Base-by-base conservation (phyloP, 495 filamentous ascomycete species). In the Aspergillus funiculosus region DNA sequence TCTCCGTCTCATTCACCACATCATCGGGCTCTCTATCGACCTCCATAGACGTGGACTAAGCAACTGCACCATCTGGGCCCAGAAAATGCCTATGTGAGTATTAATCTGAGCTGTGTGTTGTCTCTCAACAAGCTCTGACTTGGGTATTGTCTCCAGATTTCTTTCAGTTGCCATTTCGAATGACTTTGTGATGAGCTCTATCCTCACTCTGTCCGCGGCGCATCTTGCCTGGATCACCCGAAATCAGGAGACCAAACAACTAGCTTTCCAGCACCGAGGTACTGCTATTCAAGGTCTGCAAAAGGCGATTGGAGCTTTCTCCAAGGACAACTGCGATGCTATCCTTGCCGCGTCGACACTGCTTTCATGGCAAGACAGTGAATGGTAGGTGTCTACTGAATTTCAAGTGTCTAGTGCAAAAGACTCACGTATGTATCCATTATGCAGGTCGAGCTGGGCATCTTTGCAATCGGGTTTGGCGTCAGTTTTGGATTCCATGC, bases 341-440 rank as follows among this genome's bases (percentile, higher is more conserved):
- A 83, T 95, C 44, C 76, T 98, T 21, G 92, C 90, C 39, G 87
- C 92, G 19, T 97, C 90, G 9, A 81, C 95, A 25, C 75, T 97
- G 37, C 73, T 98, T 32, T 91, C 91, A 34, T 98, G 94, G 94
- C 92, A 97, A 69, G 86, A 87, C 47, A 89, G 83, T 52, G 92
- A 97, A 68, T 96, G 89, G 92, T 95, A 73, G 75, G 87, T 74
- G 56, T n/a, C n/a, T n/a, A n/a, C n/a, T n/a, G n/a, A n/a, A n/a
- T n/a, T n/a, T n/a, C n/a, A n/a, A n/a, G n/a, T n/a, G n/a, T n/a
- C n/a, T n/a, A n/a, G n/a, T n/a, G n/a, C n/a, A n/a, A n/a, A n/a
- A n/a, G n/a, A n/a, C n/a, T n/a, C n/a, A n/a, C n/a, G n/a, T n/a
- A n/a, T n/a, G n/a, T n/a, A n/a, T n/a, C n/a, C n/a, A n/a, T 38